Evolutionary conservation across 345 rosid species (phyloP).

Genomic region (Lenwebbia sp.): DNA sequence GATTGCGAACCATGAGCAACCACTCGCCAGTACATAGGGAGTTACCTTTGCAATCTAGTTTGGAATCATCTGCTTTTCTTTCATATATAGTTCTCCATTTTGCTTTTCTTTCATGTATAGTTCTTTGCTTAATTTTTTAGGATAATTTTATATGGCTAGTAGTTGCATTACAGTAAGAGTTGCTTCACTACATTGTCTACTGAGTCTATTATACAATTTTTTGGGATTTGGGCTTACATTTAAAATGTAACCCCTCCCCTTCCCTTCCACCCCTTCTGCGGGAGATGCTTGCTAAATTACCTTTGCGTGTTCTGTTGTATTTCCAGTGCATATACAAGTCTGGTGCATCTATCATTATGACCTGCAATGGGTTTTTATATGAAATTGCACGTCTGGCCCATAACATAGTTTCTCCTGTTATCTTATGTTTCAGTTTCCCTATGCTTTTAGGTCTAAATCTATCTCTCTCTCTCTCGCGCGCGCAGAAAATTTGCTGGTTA

Average conservation of each 20-base stretch:
- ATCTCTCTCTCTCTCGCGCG: neutral
- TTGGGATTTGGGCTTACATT: neutral
- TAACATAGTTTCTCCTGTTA: neutral
- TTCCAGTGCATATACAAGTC: neutral
- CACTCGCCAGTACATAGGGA: neutral
- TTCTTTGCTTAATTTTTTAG: neutral
- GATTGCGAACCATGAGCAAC: neutral
- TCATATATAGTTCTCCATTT: neutral
- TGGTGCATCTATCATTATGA: neutral
- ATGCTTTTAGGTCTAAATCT: neutral
- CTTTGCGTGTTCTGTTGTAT: neutral
- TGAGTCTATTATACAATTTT: neutral
- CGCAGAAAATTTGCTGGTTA: slow-evolving; percentile 73
- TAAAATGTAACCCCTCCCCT: neutral
- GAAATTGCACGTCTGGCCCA: neutral
- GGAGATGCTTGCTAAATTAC: neutral
- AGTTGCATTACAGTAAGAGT: neutral
- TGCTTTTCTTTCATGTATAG: neutral
- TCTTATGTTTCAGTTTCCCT: neutral
- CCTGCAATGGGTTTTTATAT: neutral
- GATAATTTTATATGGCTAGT: neutral
- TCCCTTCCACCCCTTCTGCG: neutral
- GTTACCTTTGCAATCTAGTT: neutral
- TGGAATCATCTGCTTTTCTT: neutral
- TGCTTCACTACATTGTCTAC: neutral